Base-by-base conservation (phyloP, 1,139 yeast genomes). In the Saccharomycopsis hybrid region DNA sequence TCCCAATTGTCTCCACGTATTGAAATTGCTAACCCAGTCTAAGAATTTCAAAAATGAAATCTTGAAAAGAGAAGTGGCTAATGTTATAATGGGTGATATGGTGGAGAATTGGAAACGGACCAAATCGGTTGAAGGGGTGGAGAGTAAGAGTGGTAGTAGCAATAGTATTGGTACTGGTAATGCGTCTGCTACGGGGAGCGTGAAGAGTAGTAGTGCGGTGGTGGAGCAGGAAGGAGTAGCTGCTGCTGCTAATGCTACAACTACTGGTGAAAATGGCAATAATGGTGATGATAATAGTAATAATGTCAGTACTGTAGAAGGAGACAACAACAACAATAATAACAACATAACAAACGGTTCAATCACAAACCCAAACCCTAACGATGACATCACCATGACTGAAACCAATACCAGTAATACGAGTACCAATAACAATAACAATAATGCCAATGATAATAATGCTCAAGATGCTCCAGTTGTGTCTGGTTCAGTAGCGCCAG, bases 1-100 rank as follows among this genome's bases (percentile, higher is more conserved):
- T 62, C 90, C 89, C 31, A 83, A 82, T 62, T 82, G 90, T 60
- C 67, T 84, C 44, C 87, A 82, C 58, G 73, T 84, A 45, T 68
- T 84, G 54, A 74, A 83, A 33, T 66, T 84, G 54, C 67, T 84
- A 13, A 74, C 72, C 56, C 68, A 64, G 47, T 72, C 71, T 44
- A 71, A 72, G 55, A 51, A 28, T 13, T 79, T 79, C 58, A 62
- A 82, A 43, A 64, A 62, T 46, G 73, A 70, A 53, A 72, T 79
- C 1, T 69, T 73, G 32, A 75, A 77, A 57, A 74, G 76, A 3
- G 82, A 77, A 52, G 69, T 78, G 50, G 75, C 76, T 65, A 76
- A 74, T 54, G 66, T 70, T 13, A 62, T 79, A 48, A 77, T 75
- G 73, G 77, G 76, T 56, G 83, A 78, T 59, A 79, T 79, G 85